A percentile compares a stretch with the other conserved stretches of the same genome.
These are phyloP conservation scores for Carex scoparia DNA, from an alignment of 176 grass and related monocot genomes.

Conservation along the genomic window DNA sequence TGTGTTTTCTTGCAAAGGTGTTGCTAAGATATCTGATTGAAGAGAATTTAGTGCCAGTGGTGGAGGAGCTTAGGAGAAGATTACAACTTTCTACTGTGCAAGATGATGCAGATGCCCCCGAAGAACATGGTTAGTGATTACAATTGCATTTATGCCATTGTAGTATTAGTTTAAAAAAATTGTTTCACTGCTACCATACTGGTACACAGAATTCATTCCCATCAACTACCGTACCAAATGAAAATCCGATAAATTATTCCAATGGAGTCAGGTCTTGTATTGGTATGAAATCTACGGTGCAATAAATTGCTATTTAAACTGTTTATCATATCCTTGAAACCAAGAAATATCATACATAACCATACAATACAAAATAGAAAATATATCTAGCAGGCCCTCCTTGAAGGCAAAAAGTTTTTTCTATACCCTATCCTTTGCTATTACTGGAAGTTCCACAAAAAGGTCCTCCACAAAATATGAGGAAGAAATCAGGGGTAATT, in stretches of 20 bases:
- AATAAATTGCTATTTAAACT: not conserved
- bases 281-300: not conserved
- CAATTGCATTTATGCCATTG: no score
- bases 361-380: not conserved
- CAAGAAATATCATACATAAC: not conserved
- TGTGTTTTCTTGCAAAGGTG: conserved; percentile 42
- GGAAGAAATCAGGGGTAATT: not conserved
- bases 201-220: not conserved
- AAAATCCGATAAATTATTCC: not conserved
- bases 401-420: not conserved
- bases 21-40: conserved; percentile 79
- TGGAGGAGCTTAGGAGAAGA: conserved; percentile 66
- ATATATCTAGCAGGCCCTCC: not conserved
- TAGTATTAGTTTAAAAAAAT: no score
- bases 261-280: not conserved
- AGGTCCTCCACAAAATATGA: not conserved
- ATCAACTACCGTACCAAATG: not conserved
- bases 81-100: conserved; percentile 52
- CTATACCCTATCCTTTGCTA: not conserved
- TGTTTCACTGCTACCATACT: no score
- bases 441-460: not conserved
- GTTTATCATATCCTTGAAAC: not conserved
- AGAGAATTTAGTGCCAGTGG: conserved; percentile 74
- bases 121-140: conserved; percentile 61
- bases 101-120: no score